phyloP scores from a whole-genome alignment of 352 stramenopile species.

The Lagenidium giganteum region DNA sequence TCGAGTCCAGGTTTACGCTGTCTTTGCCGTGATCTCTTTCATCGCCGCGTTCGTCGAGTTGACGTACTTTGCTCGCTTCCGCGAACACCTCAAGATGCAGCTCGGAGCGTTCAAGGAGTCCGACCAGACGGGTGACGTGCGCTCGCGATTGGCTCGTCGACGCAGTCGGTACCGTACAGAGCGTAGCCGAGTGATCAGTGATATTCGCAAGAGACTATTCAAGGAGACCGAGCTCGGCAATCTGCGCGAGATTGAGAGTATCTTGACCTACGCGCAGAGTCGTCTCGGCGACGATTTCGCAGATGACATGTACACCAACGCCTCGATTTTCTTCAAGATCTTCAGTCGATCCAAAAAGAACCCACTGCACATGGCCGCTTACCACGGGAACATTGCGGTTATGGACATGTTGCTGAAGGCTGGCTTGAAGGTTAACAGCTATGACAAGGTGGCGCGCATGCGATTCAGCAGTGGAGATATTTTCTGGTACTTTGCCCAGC shows the following conservation, averaged over 20 bases:
- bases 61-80: slow-evolving; percentile 78
- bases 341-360: slow-evolving; percentile 80
- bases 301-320: slow-evolving; percentile 52
- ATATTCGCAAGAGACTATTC: slow-evolving; percentile 69
- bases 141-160: slow-evolving; percentile 31
- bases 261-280: slow-evolving; percentile 42
- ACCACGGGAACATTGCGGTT: slow-evolving; percentile 59
- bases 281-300: slow-evolving; percentile 54
- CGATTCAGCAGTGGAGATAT: slow-evolving; percentile 75
- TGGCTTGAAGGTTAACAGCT: slow-evolving; percentile 55
- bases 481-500: slow-evolving; percentile 70
- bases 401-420: slow-evolving; percentile 44
- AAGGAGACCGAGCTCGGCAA: slow-evolving; percentile 68
- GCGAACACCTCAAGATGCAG: slow-evolving; percentile 84
- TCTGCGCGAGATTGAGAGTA: slow-evolving; percentile 38
- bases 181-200: slow-evolving; percentile 29
- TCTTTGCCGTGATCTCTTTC: slow-evolving; percentile 43
- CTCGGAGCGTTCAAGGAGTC: slow-evolving; percentile 78
- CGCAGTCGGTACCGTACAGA: slow-evolving; percentile 38
- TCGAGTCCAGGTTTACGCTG: slow-evolving; percentile 30
- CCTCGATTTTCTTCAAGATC: slow-evolving; percentile 37
- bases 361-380: slow-evolving; percentile 66
- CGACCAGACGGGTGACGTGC: slow-evolving; percentile 77
- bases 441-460: slow-evolving; percentile 69
- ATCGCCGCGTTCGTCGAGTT: slow-evolving; percentile 59